A percentile compares a stretch with the other conserved stretches of the same genome.
Conservation (phyloP, 805 yeast species). For the Saccharomycopsis sp. region DNA sequence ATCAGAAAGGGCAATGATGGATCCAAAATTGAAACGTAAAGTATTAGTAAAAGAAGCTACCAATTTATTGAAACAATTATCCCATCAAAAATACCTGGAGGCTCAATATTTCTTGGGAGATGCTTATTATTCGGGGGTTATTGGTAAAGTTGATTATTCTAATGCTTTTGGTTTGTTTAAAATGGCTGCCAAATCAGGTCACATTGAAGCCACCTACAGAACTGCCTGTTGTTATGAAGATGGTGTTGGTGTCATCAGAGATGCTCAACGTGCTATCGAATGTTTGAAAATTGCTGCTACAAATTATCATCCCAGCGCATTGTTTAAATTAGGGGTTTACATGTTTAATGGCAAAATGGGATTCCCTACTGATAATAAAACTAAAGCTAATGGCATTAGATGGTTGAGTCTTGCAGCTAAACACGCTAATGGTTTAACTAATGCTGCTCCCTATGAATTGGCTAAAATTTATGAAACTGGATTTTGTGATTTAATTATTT, state of each 20-base stretch:
- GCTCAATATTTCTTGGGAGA: constrained; percentile 91
- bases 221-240: constrained; percentile 88
- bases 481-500: constrained; percentile 76
- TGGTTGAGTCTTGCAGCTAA: constrained; percentile 87
- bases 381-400: constrained; percentile 79
- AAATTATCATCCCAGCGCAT: constrained; percentile 91
- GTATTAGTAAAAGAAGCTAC: constrained; percentile 72
- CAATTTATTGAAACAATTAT: constrained; percentile 55
- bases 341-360: constrained; percentile 85
- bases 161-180: constrained; percentile 74
- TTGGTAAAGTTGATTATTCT: constrained; percentile 69
- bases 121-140: constrained; percentile 74
- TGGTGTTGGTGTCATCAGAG: constrained; percentile 87
- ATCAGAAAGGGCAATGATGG: constrained; percentile 3
- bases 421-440: constrained; percentile 71
- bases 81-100: constrained; percentile 78
- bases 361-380: constrained; percentile 48
- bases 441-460: constrained; percentile 88
- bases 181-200: constrained; percentile 89
- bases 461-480: constrained; percentile 81
- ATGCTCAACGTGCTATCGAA: constrained; percentile 76
- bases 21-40: constrained; percentile 21
- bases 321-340: constrained; percentile 85
- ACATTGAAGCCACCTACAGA: constrained; percentile 83
- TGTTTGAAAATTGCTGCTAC: constrained; percentile 81